Evolutionary conservation across 306 rosid species (phyloP), one percentile per base, ranked within the genome.

Genomic region (Senna siamea): DNA sequence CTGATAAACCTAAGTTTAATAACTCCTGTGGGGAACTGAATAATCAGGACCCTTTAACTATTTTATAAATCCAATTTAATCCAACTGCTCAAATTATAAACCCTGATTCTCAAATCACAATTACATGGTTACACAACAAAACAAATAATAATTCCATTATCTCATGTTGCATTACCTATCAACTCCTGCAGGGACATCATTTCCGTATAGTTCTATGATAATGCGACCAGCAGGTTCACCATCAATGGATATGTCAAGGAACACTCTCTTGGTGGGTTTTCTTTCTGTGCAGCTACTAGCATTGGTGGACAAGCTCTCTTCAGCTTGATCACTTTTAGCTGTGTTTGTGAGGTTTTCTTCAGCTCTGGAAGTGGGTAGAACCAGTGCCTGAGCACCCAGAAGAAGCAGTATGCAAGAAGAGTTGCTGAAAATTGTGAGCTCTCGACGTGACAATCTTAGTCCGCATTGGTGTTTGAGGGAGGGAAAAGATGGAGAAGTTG

Each of bases 141-240:
- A 41, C 9, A 44, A 44, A 12, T 37, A 10, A 46, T 4, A 13
- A 46, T 46, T 14, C 51, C 6, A 14, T 46, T 17, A 60, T 34
- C 23, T 19, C 26, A 52, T 19, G 13, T 18, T 19, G 12, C 12
- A 8, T 52, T 34, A 83, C 77, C 96, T 88, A 9, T 85, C 84
- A 30, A 80, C 95, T 48, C 96, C 96, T 30, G 73, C 53, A 0
- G 95, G 92, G 23, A 74, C 79, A 2, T 87, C 86, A 4, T 89
- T 83, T 47, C 90, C 96, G 28, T 83, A 85, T 20, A 91, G 87
- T 53, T 89, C 95, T 4, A 92, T 66, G 50, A 87, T 73, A 9
- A 88, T 76, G 69, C 96, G 93, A 7, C 96, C 98, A 44, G 61
- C 85, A 2, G 96, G 93, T 37, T 81, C 85, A 8, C 90, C 85